Evolutionary conservation across 2,329 filamentous ascomycete genomes (phyloP).

Genomic region (Aspergillus ibericus): DNA sequence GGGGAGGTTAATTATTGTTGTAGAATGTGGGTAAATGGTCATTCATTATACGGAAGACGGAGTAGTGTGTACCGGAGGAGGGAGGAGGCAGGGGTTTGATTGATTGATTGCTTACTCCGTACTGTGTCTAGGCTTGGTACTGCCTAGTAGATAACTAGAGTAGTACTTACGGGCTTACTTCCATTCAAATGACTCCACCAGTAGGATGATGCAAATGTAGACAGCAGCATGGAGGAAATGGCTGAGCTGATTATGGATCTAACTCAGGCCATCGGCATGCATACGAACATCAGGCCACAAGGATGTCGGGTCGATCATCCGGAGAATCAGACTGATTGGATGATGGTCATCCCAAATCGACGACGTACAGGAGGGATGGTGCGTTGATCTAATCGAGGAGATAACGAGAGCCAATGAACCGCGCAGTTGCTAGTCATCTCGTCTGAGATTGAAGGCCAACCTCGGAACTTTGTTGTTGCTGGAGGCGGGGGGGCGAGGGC

Average conservation of each 20-base stretch:
- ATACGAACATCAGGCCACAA: background rate
- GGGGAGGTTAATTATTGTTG: too few relatives aligned
- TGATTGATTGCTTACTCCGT: too few relatives aligned
- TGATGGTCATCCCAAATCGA: background rate
- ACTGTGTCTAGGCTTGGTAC: too few relatives aligned
- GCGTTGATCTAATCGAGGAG: background rate
- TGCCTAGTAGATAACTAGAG: too few relatives aligned
- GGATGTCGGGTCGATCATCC: slow-evolving; percentile 8
- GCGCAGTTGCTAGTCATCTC: background rate
- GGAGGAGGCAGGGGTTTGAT: too few relatives aligned
- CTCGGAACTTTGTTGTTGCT: slow-evolving; percentile 11
- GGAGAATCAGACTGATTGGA: background rate
- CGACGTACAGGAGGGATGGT: background rate
- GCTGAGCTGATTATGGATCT: background rate
- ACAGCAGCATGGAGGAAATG: background rate
- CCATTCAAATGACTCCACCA: background rate
- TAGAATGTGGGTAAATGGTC: too few relatives aligned
- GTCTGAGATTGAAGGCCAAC: slow-evolving; percentile 6
- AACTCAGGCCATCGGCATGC: background rate
- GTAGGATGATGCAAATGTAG: background rate
- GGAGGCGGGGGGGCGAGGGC: slow-evolving; percentile 6
- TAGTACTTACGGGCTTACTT: too few relatives aligned
- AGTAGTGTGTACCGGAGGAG: too few relatives aligned
- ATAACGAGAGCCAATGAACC: slow-evolving; percentile 7
- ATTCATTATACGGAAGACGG: too few relatives aligned